Conservation (phyloP, 2,329 filamentous ascomycete species). For the Helminthosporium solani region DNA sequence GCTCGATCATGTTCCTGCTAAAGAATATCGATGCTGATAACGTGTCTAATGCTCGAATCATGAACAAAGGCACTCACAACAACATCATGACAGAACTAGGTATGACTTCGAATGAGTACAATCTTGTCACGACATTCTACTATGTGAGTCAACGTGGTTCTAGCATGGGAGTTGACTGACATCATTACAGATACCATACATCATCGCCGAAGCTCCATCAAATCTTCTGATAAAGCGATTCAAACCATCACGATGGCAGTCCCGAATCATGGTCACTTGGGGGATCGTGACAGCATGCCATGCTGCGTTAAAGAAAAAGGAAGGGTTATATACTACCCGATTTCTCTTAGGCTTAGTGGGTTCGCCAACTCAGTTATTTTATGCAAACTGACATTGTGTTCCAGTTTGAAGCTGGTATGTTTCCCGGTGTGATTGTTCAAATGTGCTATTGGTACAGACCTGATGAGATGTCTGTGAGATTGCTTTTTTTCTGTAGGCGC, state of each 20-base stretch:
- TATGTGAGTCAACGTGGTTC: constrained; percentile 23
- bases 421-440: constrained; percentile 47
- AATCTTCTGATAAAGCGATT: constrained; percentile 43
- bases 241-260: constrained; percentile 39
- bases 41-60: constrained; percentile 21
- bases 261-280: constrained; percentile 28
- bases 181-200: constrained; percentile 18
- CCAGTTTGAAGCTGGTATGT: constrained; percentile 27
- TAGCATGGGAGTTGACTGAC: not conserved
- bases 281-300: constrained; percentile 28
- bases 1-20: constrained; percentile 21
- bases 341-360: constrained; percentile 33
- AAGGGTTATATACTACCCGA: constrained; percentile 48
- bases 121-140: constrained; percentile 37
- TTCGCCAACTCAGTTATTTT: not conserved
- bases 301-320: constrained; percentile 47
- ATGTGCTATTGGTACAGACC: constrained; percentile 62
- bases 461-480: constrained; percentile 35
- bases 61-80: constrained; percentile 18
- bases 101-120: constrained; percentile 24
- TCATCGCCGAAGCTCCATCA: constrained; percentile 29
- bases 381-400: not conserved
- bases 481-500: constrained; percentile 18
- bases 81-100: constrained; percentile 22
- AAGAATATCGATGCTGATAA: constrained; percentile 27